phyloP scores from a whole-genome alignment of 495 filamentous ascomycete species.

The Penicillium goetzii region DNA sequence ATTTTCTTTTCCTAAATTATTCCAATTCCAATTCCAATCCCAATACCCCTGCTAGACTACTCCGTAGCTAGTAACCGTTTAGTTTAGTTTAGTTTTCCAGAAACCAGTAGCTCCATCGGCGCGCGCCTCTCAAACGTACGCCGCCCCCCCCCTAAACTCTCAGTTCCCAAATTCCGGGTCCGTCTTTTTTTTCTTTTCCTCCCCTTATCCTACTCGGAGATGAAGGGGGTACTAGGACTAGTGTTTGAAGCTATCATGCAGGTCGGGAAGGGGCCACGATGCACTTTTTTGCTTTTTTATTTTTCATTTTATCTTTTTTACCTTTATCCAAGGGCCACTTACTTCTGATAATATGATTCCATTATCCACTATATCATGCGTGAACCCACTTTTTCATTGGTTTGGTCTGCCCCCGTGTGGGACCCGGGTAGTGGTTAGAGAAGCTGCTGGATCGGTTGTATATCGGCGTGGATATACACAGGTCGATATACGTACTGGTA shows the following conservation, averaged over 20 bases:
- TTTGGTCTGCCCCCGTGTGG: background rate
- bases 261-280: constrained; percentile 1
- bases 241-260: constrained; percentile 16
- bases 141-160: background rate
- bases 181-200: background rate
- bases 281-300: background rate
- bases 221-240: constrained; percentile 15
- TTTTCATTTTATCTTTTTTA: background rate
- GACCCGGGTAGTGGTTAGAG: background rate
- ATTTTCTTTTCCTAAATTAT: background rate
- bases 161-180: background rate
- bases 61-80: background rate
- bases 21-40: background rate
- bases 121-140: background rate
- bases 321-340: background rate
- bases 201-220: constrained; percentile 21
- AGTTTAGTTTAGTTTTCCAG: background rate
- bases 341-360: background rate
- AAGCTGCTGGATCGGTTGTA: background rate
- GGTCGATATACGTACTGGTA: background rate
- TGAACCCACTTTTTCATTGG: background rate
- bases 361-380: background rate
- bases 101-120: constrained; percentile 3
- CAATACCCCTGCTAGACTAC: background rate
- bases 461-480: constrained; percentile 2